Evolutionary conservation across 176 grass and related monocot species (phyloP).

Genomic region (Oropetium thomaeum): DNA sequence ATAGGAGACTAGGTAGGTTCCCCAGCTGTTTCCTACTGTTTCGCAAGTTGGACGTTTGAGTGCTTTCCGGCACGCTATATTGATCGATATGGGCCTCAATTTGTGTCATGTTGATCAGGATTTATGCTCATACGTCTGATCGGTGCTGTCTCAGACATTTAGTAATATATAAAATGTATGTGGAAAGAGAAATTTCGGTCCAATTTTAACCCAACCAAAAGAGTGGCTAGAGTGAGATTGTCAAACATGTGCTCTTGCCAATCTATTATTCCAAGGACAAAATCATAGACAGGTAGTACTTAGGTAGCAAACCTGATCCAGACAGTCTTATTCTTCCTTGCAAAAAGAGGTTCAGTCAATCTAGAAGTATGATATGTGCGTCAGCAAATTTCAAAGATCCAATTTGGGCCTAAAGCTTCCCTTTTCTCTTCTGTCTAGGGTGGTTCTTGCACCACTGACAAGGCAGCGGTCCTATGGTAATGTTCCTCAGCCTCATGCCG

Average conservation of each 20-base stretch:
- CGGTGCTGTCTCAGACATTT: not conserved
- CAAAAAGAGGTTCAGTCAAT: not conserved
- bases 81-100: not conserved
- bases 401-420: constrained; percentile 9
- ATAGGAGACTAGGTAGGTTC: constrained; percentile 2
- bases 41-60: not conserved
- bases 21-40: not conserved
- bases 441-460: constrained; percentile 64
- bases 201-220: not conserved
- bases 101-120: not conserved
- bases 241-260: not conserved
- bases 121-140: not conserved
- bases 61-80: not conserved
- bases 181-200: not conserved
- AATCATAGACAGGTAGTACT: not conserved
- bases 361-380: not conserved
- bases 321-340: not conserved
- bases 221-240: not conserved
- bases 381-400: constrained; percentile 5
- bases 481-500: constrained; percentile 52
- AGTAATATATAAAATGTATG: not conserved
- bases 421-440: constrained; percentile 12
- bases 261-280: not conserved
- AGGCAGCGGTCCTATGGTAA: constrained; percentile 42
- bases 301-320: not conserved